Evolutionary conservation across 345 rosid genomes (phyloP), one percentile per base, ranked within the genome.

Genomic region (Aquilaria yunnanensis): DNA sequence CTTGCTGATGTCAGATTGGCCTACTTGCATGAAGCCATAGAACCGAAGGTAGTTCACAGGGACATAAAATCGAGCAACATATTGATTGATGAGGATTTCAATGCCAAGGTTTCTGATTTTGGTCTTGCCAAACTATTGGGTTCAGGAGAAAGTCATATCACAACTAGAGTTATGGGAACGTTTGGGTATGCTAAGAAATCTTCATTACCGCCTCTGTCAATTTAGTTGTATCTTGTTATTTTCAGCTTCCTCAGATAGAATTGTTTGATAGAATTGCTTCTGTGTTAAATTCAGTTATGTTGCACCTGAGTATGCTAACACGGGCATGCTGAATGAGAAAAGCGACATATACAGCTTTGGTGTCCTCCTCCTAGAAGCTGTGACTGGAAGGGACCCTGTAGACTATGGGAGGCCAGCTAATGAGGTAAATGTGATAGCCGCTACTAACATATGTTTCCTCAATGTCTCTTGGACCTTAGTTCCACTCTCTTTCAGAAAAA

Each of bases 91-190:
- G 84, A 77, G 59, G 87, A 83, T 64, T 90, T 88, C 63, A 90
- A 88, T 66, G 82, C 89, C 61, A 90, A 94, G 78, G 92, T 94
- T 67, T 90, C 99, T 67, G 99, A 94, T 84, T 94, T 94, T 73
- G 99, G 97, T 29, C 70, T 94, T 78, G 99, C 97, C 59, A 94
- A 94, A 83, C 95, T 94, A 66, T 71, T 94, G 75, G 97, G 55
- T 57, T 81, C 96, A 0, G 91, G 91, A 55, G 95, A 94, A 73
- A 94, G 96, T 72, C 99, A 94, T 74, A 83, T 94, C 70, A 82
- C 95, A 9, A 90, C 99, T 59, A 82, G 97, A 76, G 99, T 94
- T 55, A 94, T 94, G 97, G 99, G 99, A 47, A 94, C 99, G 61
- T 88, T 94, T 74, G 99, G 99, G 99, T 94, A 82, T 23, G 80